Evolutionary conservation across 306 rosid genomes (phyloP).

Genomic region (Ochetophila trinervis): DNA sequence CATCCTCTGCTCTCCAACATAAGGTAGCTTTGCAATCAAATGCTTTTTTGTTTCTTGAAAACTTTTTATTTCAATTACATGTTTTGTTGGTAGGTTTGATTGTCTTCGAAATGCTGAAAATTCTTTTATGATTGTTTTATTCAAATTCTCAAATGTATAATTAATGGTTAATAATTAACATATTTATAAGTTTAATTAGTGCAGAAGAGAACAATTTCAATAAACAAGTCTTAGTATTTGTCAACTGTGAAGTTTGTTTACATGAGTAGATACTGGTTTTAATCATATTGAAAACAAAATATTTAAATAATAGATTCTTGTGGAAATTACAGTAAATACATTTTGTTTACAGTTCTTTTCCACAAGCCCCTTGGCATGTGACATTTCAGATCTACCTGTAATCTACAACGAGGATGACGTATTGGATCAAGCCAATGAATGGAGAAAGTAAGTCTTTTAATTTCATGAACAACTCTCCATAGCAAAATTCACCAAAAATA

Average conservation of each 20-base stretch:
- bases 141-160: neutral
- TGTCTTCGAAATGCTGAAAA: neutral
- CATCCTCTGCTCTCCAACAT: slow-evolving; percentile 63
- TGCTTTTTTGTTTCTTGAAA: neutral
- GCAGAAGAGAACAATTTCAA: too few relatives aligned
- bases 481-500: neutral
- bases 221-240: too few relatives aligned
- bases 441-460: slow-evolving; percentile 55
- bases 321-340: slow-evolving; percentile 10
- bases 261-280: neutral
- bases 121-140: neutral
- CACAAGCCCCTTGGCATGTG: slow-evolving; percentile 74
- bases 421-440: slow-evolving; percentile 44
- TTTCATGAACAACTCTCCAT: neutral
- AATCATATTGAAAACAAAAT: too few relatives aligned
- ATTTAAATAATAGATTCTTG: neutral
- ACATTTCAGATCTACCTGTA: slow-evolving; percentile 65
- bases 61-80: neutral
- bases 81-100: neutral
- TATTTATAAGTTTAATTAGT: too few relatives aligned
- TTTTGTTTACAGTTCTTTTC: slow-evolving; percentile 66
- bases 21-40: slow-evolving; percentile 41
- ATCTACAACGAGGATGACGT: slow-evolving; percentile 45
- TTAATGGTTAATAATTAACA: too few relatives aligned
- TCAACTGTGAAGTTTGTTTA: too few relatives aligned